Evolutionary conservation across 495 filamentous ascomycete species (phyloP).

Genomic region (Sordaria brevicollis): DNA sequence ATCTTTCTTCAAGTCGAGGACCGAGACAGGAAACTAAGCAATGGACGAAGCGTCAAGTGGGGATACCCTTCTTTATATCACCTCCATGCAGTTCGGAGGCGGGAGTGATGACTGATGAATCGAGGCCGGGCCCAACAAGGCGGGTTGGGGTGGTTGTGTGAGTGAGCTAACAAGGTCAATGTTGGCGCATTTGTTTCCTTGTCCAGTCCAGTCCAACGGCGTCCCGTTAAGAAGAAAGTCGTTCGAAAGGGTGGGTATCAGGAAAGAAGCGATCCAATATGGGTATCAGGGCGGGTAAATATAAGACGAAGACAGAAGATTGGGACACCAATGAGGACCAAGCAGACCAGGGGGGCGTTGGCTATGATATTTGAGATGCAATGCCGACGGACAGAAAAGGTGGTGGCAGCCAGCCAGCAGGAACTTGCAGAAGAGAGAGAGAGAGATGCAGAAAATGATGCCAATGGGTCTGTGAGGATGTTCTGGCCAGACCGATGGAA

Average conservation of each 20-base stretch:
- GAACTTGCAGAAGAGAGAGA: background rate
- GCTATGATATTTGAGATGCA: slow-evolving; percentile 19
- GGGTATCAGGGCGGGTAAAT: slow-evolving; percentile 25
- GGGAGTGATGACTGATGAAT: background rate
- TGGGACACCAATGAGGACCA: slow-evolving; percentile 21
- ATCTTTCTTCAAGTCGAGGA: background rate
- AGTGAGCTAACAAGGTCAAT: background rate
- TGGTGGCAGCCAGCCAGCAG: background rate
- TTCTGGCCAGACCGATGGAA: background rate
- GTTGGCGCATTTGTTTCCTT: background rate
- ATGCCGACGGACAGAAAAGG: slow-evolving; percentile 24
- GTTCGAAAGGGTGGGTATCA: background rate
- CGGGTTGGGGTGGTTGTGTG: background rate
- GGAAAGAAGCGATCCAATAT: slow-evolving; percentile 18
- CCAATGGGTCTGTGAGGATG: background rate
- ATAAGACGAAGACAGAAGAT: slow-evolving; percentile 11
- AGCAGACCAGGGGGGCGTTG: background rate
- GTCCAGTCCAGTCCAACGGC: background rate
- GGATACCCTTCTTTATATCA: background rate
- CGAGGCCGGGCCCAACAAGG: background rate
- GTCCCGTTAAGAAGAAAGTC: background rate
- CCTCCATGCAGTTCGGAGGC: background rate
- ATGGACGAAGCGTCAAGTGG: background rate
- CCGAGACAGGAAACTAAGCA: background rate
- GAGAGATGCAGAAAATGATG: background rate